Evolutionary conservation across 2,329 filamentous ascomycete genomes (phyloP), one percentile per base, ranked within the genome.

Genomic region (Plectosphaerella cucumerina): DNA sequence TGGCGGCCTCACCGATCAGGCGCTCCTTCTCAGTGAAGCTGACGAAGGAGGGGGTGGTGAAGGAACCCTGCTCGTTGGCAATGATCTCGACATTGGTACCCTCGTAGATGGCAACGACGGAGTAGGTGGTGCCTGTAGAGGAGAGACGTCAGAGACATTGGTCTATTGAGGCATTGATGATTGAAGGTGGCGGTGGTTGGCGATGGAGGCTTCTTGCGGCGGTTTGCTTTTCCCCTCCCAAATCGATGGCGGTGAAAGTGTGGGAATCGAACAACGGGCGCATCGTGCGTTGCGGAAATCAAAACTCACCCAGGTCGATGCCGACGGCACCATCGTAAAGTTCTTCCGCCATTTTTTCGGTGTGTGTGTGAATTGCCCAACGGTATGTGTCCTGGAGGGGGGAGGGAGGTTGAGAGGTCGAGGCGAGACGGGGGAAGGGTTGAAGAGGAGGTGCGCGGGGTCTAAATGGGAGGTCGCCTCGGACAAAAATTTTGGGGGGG

Each of bases 51-150:
- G 94, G 94, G 59, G 94, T 97, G 70, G 94, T 97, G 80, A 96
- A 96, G 79, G 85, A 92, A 84, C 93, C 93, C 86, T 97, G 93
- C 85, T 97, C 93, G 80, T 97, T 97, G 87, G 93, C 93, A 75
- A 97, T 97, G 84, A 99, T 99, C 77, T 99, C 94, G 74, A 97
- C 93, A 86, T 96, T 97, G 82, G 84, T 93, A 74, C 94, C 94
- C 80, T 97, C 94, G 80, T 97, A 99, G 77, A 89, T 95, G 78
- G 94, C 94, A 80, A 97, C 94, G 78, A 94, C 99, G 70, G 94
- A 97, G 86, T 99, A 99, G 76, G 94, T 99, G 66, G 94, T 99
- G 77, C 94, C 93, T 97, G 65, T 59, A 31, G 55, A 47, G 37
- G 44, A 26, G 18, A 18, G 12, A 45, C 10, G 60, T 62, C 52